phyloP scores from a whole-genome alignment of 2,329 filamentous ascomycete genomes.

The Phyllosticta paracitricarpa region DNA sequence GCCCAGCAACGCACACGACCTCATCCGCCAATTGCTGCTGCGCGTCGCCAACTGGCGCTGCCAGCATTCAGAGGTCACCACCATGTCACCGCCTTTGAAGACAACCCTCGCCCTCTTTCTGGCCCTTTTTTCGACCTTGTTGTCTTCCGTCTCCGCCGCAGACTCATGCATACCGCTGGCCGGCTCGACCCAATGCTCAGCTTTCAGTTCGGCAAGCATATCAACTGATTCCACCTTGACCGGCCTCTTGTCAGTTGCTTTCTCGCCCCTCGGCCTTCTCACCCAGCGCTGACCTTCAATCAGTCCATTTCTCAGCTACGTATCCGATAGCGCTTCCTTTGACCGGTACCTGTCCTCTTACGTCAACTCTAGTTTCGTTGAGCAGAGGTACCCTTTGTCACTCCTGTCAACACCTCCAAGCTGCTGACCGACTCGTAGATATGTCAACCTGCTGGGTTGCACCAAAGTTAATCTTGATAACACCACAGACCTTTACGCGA shows the following conservation, averaged over 20 bases:
- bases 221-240: constrained; percentile 51
- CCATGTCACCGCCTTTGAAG: neutral
- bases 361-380: constrained; percentile 63
- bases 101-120: neutral
- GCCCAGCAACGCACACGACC: neutral
- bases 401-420: constrained; percentile 12
- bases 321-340: constrained; percentile 67
- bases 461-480: constrained; percentile 65
- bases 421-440: constrained; percentile 45
- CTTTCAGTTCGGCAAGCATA: constrained; percentile 63
- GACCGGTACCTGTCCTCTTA: constrained; percentile 66
- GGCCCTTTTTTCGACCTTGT: neutral
- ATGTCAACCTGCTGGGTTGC: constrained; percentile 72
- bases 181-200: constrained; percentile 60
- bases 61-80: neutral
- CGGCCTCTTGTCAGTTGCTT: constrained; percentile 49
- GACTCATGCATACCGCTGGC: constrained; percentile 55
- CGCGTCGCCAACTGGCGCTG: neutral
- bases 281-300: constrained; percentile 12
- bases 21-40: neutral
- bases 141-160: neutral
- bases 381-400: constrained; percentile 54
- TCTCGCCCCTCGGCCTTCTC: neutral
- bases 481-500: constrained; percentile 74
- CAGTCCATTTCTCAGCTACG: constrained; percentile 77